These are phyloP conservation scores for Suillus hirtellus DNA, from an alignment of 768 basidiomycete genomes.

Conservation along the genomic window DNA sequence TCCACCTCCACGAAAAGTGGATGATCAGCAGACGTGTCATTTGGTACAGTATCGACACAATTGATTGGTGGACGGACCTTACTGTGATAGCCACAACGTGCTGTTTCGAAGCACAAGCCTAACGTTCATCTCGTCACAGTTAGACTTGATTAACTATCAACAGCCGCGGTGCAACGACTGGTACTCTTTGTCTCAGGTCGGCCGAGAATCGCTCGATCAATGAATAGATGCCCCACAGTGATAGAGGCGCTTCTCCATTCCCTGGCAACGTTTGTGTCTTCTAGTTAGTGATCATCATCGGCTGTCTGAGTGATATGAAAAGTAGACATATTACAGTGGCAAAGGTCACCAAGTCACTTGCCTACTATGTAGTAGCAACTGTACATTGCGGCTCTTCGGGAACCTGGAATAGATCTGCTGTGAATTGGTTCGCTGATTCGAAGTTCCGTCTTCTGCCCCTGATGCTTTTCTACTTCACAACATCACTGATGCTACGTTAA, in stretches of 20 bases:
- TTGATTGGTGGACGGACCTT: constrained; percentile 5
- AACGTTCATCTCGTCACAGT: background rate
- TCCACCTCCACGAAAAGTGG: background rate
- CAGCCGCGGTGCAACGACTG: background rate
- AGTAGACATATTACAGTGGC: background rate
- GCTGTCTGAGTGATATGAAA: background rate
- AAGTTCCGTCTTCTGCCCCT: background rate
- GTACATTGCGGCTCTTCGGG: background rate
- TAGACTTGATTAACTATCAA: background rate
- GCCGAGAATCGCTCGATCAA: background rate
- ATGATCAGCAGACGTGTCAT: background rate
- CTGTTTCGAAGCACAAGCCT: background rate
- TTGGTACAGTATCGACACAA: background rate
- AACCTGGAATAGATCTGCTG: background rate
- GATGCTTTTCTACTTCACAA: background rate
- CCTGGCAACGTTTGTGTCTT: background rate
- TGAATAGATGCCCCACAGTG: constrained; percentile 4
- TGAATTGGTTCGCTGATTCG: background rate
- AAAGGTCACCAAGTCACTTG: background rate
- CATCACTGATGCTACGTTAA: background rate
- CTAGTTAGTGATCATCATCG: background rate
- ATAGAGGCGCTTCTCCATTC: constrained; percentile 4
- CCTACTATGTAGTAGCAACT: background rate
- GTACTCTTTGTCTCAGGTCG: background rate
- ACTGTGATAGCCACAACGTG: background rate